Evolutionary conservation across 805 yeast genomes (phyloP).

Genomic region (Grigorovia jiainica): DNA sequence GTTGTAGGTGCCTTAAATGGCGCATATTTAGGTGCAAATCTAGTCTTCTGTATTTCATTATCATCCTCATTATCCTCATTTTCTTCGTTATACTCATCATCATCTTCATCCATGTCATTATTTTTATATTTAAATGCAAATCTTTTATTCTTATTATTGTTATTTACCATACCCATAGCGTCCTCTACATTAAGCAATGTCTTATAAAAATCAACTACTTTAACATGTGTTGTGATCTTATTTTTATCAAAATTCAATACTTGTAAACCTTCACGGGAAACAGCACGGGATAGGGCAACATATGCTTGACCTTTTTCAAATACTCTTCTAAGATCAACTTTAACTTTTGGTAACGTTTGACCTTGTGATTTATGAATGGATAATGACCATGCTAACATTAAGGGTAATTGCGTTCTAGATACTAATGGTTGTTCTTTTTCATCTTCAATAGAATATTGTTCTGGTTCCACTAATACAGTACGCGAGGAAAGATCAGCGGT

Average conservation of each 20-base stretch:
- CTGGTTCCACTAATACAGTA: constrained; percentile 73
- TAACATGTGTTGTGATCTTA: constrained; percentile 60
- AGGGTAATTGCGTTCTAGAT: constrained; percentile 69
- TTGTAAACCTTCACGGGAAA: constrained; percentile 71
- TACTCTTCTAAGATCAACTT: constrained; percentile 63
- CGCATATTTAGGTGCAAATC: too few relatives aligned
- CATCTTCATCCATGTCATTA: too few relatives aligned
- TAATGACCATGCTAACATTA: constrained; percentile 91
- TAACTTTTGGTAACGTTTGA: constrained; percentile 67
- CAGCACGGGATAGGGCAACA: constrained; percentile 90
- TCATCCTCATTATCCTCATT: too few relatives aligned
- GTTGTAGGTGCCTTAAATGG: too few relatives aligned
- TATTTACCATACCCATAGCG: too few relatives aligned
- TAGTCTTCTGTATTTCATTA: too few relatives aligned
- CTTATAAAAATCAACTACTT: constrained; percentile 62
- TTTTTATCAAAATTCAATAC: constrained; percentile 59
- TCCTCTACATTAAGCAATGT: constrained; percentile 31
- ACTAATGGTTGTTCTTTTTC: constrained; percentile 60
- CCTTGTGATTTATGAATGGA: constrained; percentile 97
- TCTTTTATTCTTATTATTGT: too few relatives aligned
- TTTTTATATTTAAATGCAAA: too few relatives aligned
- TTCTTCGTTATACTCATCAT: too few relatives aligned
- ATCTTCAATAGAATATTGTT: constrained; percentile 72
- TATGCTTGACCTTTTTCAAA: constrained; percentile 95
- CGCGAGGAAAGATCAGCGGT: constrained; percentile 63